Base-by-base conservation (phyloP, 2,329 filamentous ascomycete genomes). In the Leptoxyphium fumago region DNA sequence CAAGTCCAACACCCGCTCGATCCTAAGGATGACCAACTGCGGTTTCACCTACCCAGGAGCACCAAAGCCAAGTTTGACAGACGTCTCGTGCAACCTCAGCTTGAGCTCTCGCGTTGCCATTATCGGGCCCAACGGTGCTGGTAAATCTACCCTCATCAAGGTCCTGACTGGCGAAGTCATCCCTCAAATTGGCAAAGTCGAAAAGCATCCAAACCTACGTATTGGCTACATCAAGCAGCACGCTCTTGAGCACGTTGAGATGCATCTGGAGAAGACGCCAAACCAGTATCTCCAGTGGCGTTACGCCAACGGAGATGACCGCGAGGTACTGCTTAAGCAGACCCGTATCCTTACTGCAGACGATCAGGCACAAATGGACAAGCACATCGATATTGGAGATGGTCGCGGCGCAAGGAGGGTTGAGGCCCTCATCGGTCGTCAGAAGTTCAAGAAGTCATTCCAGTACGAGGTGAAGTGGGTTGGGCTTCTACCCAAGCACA, bases 211-310 rank as follows among this genome's bases (percentile, higher is more conserved):
- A 53, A 98, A 98, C 64, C 69, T 98, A 59, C 88, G 91, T 73
- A 95, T 98, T 57, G 91, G 91, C 44, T 98, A 98, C 72, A 96
- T 98, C 71, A 96, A 96, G 72, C 91, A 98, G 71, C 91, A 98
- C 65, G 91, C 91, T 39, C 75, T 98, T 10, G 91, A 98, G 72
- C 91, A 98, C 77, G 91, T 98, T 10, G 89, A 98, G 69, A 94
- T 95, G 89, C 91, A 98, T 61, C 72, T 96, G 55, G 91, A 98
- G 67, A 98, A 98, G 77, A 98, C 91, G 0, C 91, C 91, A 36
- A 96, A 94, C 64, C 91, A 98, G 67, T 98, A 98, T 61, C 75
- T 98, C 29, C 91, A 96, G 67, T 98, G 91, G 91, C 84, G 91
- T 57, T 98, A 96, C 61, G 85, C 85, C 57, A 86, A 96, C 59